Evolutionary conservation across 495 filamentous ascomycete species (phyloP), one percentile per base, ranked within the genome.

Genomic region (Glonium stellatum): DNA sequence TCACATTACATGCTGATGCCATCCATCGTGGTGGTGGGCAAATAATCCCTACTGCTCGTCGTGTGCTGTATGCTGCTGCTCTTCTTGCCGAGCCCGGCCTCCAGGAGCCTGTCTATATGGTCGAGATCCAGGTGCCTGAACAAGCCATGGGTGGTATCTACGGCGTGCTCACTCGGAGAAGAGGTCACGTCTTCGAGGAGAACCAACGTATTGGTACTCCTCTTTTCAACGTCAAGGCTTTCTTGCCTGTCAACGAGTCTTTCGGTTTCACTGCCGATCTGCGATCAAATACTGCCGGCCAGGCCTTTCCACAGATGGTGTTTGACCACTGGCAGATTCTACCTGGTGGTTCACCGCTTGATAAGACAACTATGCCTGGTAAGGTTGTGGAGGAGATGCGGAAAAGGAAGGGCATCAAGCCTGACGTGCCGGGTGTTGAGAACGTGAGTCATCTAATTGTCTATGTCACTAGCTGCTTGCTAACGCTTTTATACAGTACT

Each of bases 251-350:
- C 84, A 92, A 95, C 82, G 93, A 99, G 84, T 99, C 93, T 12
- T 99, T 99, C 85, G 95, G 93, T 78, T 98, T 98, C 88, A 93
- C 91, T 74, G 88, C 83, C 75, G 93, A 97, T 83, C 90, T 99
- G 69, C 92, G 93, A 72, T 83, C 84, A 66, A 82, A 83, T 74
- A 99, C 93, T 64, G 88, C 87, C 76, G 93, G 93, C 69, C 93
- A 97, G 82, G 93, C 93, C 64, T 99, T 99, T 90, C 93, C 93
- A 69, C 92, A 97, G 80, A 86, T 82, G 61, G 90, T 99, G 70
- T 97, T 99, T 82, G 92, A 97, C 75, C 93, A 99, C 80, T 99
- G 90, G 90, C 84, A 92, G 76, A 78, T 93, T 67, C 83, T 97
- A 55, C 88, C 92, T 65, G 93, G 93, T 84, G 93, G 93, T 69